Evolutionary conservation across 257 asterid genomes (phyloP).

Genomic region (Forsythia viridissima): DNA sequence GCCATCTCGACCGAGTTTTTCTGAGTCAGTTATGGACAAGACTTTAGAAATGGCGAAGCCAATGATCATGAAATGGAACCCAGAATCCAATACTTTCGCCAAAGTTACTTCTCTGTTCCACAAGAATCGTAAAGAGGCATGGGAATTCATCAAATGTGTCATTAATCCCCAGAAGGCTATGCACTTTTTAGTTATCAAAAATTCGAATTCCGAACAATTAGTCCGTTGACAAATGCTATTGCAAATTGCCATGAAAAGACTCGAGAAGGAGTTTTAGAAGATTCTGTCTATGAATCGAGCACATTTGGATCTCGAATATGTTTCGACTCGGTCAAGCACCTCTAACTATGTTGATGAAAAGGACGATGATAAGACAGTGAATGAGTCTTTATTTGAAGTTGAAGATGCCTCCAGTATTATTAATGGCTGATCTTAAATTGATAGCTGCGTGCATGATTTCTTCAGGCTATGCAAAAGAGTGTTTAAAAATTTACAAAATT

Average conservation of each 20-base stretch:
- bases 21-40: constrained; percentile 44
- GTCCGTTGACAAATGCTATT: constrained; percentile 21
- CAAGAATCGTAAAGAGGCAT: constrained; percentile 44
- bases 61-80: constrained; percentile 44
- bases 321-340: constrained; percentile 17
- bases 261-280: constrained; percentile 16
- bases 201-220: constrained; percentile 30
- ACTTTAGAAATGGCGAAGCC: constrained; percentile 40
- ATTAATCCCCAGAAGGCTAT: constrained; percentile 41
- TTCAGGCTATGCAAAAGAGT: constrained; percentile 23
- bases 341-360: constrained; percentile 26
- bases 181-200: constrained; percentile 34
- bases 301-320: constrained; percentile 14
- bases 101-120: constrained; percentile 48
- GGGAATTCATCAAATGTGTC: constrained; percentile 37
- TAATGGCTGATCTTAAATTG: constrained; percentile 16
- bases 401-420: constrained; percentile 30
- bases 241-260: constrained; percentile 18
- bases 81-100: constrained; percentile 29
- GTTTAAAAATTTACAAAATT: constrained; percentile 37
- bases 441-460: constrained; percentile 19
- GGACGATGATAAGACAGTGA: constrained; percentile 16
- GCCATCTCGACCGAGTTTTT: constrained; percentile 39
- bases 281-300: constrained; percentile 11
- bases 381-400: constrained; percentile 29